A percentile compares a stretch with the other conserved stretches of the same genome.
Evolutionary conservation across 768 basidiomycete genomes (phyloP).

Genomic region (Cyathus striatus): DNA sequence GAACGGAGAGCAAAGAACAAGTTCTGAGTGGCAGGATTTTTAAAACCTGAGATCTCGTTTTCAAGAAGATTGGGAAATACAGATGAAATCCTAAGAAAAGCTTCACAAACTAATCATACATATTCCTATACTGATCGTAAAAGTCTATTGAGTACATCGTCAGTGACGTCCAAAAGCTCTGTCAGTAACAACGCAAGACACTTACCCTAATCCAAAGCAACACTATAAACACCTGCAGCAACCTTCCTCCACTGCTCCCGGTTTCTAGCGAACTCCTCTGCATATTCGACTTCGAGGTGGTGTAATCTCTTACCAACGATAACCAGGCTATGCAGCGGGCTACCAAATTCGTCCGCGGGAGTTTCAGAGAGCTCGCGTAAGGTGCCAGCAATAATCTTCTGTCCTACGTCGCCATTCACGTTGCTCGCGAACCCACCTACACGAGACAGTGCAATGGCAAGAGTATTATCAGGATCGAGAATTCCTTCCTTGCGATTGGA

Average conservation of each 20-base stretch:
- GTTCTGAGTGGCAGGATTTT: too few species aligned
- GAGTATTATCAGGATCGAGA: slow-evolving; percentile 50
- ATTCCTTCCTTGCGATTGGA: slow-evolving; percentile 42
- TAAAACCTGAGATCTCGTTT: too few species aligned
- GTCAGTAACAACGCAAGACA: background rate
- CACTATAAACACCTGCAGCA: slow-evolving; percentile 64
- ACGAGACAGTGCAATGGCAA: slow-evolving; percentile 74
- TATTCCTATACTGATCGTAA: background rate
- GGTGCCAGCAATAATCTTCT: slow-evolving; percentile 84
- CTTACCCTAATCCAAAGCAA: slow-evolving; percentile 42
- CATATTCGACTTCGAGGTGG: slow-evolving; percentile 89
- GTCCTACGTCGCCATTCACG: slow-evolving; percentile 53
- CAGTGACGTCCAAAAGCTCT: background rate
- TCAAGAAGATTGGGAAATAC: too few species aligned
- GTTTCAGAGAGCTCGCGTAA: slow-evolving; percentile 65
- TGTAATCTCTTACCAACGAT: slow-evolving; percentile 90
- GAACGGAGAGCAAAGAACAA: too few species aligned
- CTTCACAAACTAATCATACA: too few species aligned
- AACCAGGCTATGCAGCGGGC: slow-evolving; percentile 87
- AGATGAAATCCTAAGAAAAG: too few species aligned
- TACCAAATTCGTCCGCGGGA: slow-evolving; percentile 66
- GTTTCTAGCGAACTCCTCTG: slow-evolving; percentile 69
- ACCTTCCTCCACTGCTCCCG: slow-evolving; percentile 59
- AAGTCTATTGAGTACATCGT: too few species aligned
- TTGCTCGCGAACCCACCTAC: too few species aligned